Evolutionary conservation across 2,329 filamentous ascomycete genomes (phyloP), one percentile per base, ranked within the genome.

Genomic region (Sclerotinia minor): DNA sequence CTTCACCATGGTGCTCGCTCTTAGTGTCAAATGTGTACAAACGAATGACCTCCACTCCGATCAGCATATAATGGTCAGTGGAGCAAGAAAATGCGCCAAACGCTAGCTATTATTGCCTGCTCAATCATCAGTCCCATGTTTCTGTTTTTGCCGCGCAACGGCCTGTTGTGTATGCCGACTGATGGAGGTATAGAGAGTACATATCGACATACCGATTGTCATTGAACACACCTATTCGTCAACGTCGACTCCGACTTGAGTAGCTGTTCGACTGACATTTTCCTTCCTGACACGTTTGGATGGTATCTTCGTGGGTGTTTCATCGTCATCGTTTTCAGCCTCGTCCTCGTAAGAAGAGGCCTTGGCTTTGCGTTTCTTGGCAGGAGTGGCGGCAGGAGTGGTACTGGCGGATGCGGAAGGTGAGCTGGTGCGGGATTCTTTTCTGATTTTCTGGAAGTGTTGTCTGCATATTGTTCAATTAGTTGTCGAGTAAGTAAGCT

Each of bases 361-460:
- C 54, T 71, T 55, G 21, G 41, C 7, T 17, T 64, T 67, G 32
- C 35, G 41, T 21, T 55, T 57, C 15, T 64, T 67, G 35, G 64
- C 38, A 3, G 57, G 61, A 35, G 59, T 44, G 9, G 21, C 54
- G 55, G 32, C 47, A n/a, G 63, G 53, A 21, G 55, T n/a, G 55
- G 13, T n/a, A 54, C 32, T 24, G 7, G 38, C 5, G n/a, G 63
- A 58, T 15, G 17, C 53, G 26, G 47, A 44, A 13, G 53, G 32
- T 13, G 54, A 38, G 41, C 44, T n/a, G 57, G 35, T 29, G 38
- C 58, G 41, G 15, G 54, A 57, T 63, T 71, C 67, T 44, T 72
- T 71, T 58, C 74, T 72, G 50, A 77, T 70, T 63, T 77, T 77
- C 58, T 77, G 75, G 65, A 73, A 77, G 57, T 76, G 75, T 64